phyloP scores from a whole-genome alignment of 495 filamentous ascomycete species.

The Beverwykella pulmonaria region DNA sequence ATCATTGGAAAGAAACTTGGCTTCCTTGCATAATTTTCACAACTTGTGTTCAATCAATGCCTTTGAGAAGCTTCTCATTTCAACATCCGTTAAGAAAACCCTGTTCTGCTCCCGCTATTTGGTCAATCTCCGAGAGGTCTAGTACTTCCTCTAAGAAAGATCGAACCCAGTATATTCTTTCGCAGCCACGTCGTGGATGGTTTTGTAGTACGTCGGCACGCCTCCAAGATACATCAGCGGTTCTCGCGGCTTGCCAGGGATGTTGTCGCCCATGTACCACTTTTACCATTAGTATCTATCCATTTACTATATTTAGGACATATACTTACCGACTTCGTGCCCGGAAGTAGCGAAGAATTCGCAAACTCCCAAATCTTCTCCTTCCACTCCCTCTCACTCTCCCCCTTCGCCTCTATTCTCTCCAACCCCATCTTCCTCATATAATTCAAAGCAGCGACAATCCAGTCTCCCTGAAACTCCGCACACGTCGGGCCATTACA shows the following conservation, averaged over 20 bases:
- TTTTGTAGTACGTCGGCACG: constrained; percentile 25
- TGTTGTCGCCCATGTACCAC: constrained; percentile 35
- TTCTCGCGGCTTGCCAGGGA: constrained; percentile 35
- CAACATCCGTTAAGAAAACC: no score
- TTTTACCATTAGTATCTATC: not conserved
- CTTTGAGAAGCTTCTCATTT: no score
- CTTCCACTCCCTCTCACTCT: constrained; percentile 22
- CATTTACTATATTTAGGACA: not conserved
- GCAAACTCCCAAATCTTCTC: not conserved
- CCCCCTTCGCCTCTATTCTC: constrained; percentile 16
- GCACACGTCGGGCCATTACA: constrained; percentile 30
- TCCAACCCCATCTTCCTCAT: constrained; percentile 14
- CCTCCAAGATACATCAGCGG: constrained; percentile 34
- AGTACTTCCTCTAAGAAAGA: no score
- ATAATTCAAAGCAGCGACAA: constrained; percentile 9
- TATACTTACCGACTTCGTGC: constrained; percentile 15
- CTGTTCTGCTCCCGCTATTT: no score
- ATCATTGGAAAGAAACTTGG: no score
- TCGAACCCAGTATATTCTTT: not conserved
- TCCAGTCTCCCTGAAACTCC: constrained; percentile 26
- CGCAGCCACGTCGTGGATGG: not conserved
- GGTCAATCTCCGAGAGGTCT: no score
- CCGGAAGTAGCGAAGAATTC: constrained; percentile 15
- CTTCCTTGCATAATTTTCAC: no score
- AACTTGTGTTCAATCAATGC: no score